Percentiles rank a stretch among this genome's conserved stretches.
These are phyloP conservation scores for Cytospora leucostoma DNA, from an alignment of 2,329 filamentous ascomycete species.

Conservation along the genomic window DNA sequence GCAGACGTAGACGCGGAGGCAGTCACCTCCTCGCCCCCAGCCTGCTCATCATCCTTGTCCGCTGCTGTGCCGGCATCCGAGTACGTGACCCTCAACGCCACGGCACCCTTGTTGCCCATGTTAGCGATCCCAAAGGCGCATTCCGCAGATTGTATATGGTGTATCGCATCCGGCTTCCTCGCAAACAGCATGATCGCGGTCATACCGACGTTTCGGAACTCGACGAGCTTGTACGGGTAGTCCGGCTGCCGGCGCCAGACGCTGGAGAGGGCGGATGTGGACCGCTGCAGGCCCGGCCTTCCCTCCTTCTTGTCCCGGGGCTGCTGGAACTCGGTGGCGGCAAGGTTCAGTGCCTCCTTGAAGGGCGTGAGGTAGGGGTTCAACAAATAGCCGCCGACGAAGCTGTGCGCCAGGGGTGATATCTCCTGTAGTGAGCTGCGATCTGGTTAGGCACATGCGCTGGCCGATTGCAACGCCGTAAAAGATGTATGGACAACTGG, in stretches of 20 bases:
- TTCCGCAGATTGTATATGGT: conserved; percentile 72
- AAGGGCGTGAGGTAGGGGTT: conserved; percentile 74
- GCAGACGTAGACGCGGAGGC: not conserved
- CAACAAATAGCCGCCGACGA: conserved; percentile 81
- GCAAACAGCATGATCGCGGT: conserved; percentile 87
- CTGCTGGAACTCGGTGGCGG: conserved; percentile 49
- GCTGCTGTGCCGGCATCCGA: conserved; percentile 39
- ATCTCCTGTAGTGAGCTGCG: conserved; percentile 83
- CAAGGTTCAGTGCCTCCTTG: conserved; percentile 69
- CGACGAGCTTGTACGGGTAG: conserved; percentile 67
- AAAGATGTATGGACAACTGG: not conserved
- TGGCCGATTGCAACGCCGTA: not conserved
- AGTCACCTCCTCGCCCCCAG: conserved; percentile 17
- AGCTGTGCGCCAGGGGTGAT: conserved; percentile 78
- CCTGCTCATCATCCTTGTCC: conserved; percentile 34
- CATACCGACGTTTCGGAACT: conserved; percentile 79
- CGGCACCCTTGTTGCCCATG: conserved; percentile 95
- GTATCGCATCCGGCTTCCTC: conserved; percentile 61
- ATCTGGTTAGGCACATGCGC: not conserved
- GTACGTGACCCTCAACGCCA: conserved; percentile 73
- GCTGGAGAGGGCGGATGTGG: conserved; percentile 28
- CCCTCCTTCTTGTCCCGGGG: conserved; percentile 17
- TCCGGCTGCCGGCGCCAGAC: conserved; percentile 27
- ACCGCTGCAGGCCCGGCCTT: conserved; percentile 15
- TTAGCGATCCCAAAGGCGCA: conserved; percentile 82